Conservation (phyloP, 2,329 filamentous ascomycete genomes). For the Diaporthe nobilis region DNA sequence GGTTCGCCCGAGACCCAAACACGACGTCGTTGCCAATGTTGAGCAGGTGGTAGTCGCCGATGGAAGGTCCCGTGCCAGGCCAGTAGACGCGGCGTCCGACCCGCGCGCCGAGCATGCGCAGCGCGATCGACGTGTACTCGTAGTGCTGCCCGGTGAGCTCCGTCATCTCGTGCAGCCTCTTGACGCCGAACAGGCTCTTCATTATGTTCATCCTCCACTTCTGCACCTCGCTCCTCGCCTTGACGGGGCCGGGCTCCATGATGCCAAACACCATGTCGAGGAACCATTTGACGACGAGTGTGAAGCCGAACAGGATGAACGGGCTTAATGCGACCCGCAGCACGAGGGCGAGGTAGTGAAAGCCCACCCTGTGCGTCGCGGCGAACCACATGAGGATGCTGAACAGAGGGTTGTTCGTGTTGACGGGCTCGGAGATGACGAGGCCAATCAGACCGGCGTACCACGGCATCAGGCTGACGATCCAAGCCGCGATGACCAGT, state of each 20-base stretch:
- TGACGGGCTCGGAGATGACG: constrained; percentile 55
- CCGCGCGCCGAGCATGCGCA: constrained; percentile 65
- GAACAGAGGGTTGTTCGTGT: constrained; percentile 53
- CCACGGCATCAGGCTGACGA: constrained; percentile 62
- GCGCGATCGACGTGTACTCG: constrained; percentile 65
- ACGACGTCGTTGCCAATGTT: constrained; percentile 72
- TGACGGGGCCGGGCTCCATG: constrained; percentile 51
- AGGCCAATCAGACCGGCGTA: constrained; percentile 60
- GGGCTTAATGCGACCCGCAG: constrained; percentile 58
- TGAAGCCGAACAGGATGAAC: constrained; percentile 59
- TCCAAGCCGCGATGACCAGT: constrained; percentile 55
- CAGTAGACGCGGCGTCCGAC: constrained; percentile 69
- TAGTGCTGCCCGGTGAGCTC: constrained; percentile 69
- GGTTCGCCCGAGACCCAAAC: constrained; percentile 68
- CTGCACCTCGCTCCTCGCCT: constrained; percentile 53
- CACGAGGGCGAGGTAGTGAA: constrained; percentile 63
- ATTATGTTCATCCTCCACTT: constrained; percentile 62
- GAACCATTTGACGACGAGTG: constrained; percentile 56
- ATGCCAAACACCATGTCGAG: constrained; percentile 58
- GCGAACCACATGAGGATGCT: constrained; percentile 65
- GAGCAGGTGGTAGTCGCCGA: constrained; percentile 68
- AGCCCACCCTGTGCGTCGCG: constrained; percentile 59
- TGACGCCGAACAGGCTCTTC: constrained; percentile 59
- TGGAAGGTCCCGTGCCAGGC: constrained; percentile 68
- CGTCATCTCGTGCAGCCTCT: constrained; percentile 62